A percentile compares a stretch with the other conserved stretches of the same genome.
Evolutionary conservation across 441 rosid genomes (phyloP).

Genomic region (Aleurites moluccanus): DNA sequence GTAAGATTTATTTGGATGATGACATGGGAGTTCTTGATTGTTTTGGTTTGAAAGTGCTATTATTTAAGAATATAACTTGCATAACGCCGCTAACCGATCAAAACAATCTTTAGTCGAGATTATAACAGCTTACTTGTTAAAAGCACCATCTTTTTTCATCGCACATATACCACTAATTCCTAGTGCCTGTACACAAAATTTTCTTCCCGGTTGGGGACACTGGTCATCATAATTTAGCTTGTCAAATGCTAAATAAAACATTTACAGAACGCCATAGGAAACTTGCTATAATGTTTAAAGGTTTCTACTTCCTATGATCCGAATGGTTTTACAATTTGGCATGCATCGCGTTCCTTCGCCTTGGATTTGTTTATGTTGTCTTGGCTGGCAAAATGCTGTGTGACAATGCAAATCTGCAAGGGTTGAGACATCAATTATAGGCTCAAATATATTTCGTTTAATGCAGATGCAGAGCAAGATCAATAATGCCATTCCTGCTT

Average conservation of each 20-base stretch:
- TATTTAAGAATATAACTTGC: not conserved
- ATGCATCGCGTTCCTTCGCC: not conserved
- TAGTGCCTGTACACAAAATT: not conserved
- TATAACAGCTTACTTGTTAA: not conserved
- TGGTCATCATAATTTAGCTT: constrained; percentile 2
- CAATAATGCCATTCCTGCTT: not conserved
- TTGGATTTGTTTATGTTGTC: not conserved
- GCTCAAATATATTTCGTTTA: not conserved
- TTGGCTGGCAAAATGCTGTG: not conserved
- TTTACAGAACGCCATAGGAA: constrained; percentile 25
- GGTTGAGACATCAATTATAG: constrained; percentile 2
- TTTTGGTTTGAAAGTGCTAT: not conserved
- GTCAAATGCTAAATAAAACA: constrained; percentile 20
- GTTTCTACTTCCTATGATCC: constrained; percentile 12
- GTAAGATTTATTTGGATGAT: not conserved
- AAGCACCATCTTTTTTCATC: not conserved
- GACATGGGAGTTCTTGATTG: not conserved
- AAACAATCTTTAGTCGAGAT: no score
- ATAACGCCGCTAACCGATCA: no score
- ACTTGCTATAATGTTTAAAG: not conserved
- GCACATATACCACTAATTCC: not conserved
- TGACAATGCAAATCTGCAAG: not conserved
- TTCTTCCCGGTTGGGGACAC: no score
- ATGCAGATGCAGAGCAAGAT: constrained; percentile 11
- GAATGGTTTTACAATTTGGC: constrained; percentile 5